A percentile compares a stretch with the other conserved stretches of the same genome.
Conservation (phyloP, 2,329 filamentous ascomycete genomes). For the Apiospora pterosperma region DNA sequence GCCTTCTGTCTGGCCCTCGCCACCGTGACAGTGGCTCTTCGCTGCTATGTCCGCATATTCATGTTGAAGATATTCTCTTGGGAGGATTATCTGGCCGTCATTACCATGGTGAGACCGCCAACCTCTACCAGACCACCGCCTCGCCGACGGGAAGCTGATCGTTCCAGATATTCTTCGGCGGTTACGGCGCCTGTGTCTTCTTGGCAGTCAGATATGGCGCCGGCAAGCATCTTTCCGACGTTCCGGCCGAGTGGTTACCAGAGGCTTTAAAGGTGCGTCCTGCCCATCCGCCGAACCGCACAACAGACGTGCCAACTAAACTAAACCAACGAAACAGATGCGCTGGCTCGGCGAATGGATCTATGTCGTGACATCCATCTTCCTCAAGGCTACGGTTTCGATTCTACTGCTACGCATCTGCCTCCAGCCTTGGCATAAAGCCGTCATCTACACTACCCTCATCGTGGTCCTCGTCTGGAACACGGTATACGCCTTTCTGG, state of each 20-base stretch:
- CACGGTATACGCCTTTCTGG: constrained; percentile 33
- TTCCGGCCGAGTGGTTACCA: constrained; percentile 16
- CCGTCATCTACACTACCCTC: constrained; percentile 30
- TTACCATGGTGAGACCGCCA: constrained; percentile 18
- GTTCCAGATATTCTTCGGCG: constrained; percentile 15
- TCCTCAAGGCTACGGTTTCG: constrained; percentile 35
- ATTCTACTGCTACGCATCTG: constrained; percentile 37
- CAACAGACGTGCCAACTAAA: too few relatives aligned
- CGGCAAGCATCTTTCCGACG: constrained; percentile 15
- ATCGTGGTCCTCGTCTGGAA: constrained; percentile 28
- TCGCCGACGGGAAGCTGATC: too few relatives aligned
- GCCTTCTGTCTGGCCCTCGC: not conserved
- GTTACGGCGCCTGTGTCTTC: constrained; percentile 17
- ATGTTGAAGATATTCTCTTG: constrained; percentile 20
- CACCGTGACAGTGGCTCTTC: constrained; percentile 18
- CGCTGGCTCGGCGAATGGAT: constrained; percentile 34
- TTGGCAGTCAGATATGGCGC: constrained; percentile 18
- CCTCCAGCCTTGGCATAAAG: constrained; percentile 27
- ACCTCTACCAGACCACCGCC: too few relatives aligned
- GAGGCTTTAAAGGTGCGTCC: constrained; percentile 19
- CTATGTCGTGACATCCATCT: constrained; percentile 36
- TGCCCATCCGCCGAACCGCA: not conserved
- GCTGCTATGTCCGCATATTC: constrained; percentile 22
- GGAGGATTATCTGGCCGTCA: constrained; percentile 23
- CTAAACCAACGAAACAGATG: constrained; percentile 10